A percentile compares a stretch with the other conserved stretches of the same genome.
Evolutionary conservation across 2,329 filamentous ascomycete genomes (phyloP).

Genomic region (Nemania sp.): DNA sequence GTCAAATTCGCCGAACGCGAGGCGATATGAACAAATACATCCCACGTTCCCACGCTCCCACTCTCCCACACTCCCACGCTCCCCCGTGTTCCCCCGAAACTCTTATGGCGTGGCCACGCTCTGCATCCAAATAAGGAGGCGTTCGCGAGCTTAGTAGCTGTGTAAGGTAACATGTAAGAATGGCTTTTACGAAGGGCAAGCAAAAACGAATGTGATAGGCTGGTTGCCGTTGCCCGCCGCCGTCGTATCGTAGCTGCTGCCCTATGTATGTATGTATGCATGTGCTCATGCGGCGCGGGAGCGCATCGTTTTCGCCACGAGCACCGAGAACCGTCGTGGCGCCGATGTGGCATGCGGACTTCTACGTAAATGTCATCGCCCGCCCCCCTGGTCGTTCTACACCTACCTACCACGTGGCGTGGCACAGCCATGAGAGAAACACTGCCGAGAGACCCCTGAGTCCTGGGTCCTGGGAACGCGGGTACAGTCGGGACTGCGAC

Average conservation of each 20-base stretch:
- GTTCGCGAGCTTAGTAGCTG: background rate
- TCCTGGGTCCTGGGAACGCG: background rate
- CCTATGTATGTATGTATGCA: background rate
- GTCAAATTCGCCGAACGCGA: background rate
- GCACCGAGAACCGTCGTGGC: background rate
- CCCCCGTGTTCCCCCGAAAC: too few species aligned
- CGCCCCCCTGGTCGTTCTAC: too few species aligned
- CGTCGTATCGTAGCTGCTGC: too few species aligned
- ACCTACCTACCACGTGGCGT: background rate
- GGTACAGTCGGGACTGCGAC: conserved; percentile 6
- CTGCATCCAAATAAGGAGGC: background rate
- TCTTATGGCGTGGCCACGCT: background rate
- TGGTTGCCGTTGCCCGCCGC: too few species aligned
- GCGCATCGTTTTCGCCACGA: background rate
- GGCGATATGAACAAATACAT: background rate
- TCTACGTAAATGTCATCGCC: background rate
- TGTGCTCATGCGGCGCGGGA: conserved; percentile 1
- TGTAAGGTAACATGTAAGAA: conserved; percentile 1
- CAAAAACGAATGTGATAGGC: background rate
- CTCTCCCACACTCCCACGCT: too few species aligned
- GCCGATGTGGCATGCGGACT: background rate
- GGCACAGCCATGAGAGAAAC: background rate
- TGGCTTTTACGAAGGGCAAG: too few species aligned
- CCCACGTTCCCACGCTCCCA: background rate
- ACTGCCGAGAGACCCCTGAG: too few species aligned